A percentile compares a stretch with the other conserved stretches of the same genome.
Conservation (phyloP, 345 rosid species). For the Eucalyptus leucophloia region DNA sequence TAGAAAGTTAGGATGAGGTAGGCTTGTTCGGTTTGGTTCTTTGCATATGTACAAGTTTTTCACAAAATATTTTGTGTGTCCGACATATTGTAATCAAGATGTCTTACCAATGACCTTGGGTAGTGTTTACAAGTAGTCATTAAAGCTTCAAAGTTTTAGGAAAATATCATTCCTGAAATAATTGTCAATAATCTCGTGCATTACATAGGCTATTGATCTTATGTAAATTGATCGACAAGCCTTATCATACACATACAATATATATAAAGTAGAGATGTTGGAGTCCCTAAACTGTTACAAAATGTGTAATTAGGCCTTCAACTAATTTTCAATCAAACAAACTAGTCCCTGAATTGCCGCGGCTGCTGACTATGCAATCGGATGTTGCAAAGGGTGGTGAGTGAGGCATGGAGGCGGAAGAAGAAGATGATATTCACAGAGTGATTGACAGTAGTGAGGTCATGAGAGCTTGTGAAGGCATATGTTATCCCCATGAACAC, state of each 20-base stretch:
- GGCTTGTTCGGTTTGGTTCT: neutral
- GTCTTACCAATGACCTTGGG: neutral
- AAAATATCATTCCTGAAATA: neutral
- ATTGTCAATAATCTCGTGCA: too few relatives aligned
- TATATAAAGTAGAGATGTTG: neutral
- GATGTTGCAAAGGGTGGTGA: neutral
- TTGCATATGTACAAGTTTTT: neutral
- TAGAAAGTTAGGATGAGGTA: too few relatives aligned
- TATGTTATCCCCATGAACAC: too few relatives aligned
- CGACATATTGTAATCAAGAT: neutral
- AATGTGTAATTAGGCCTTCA: neutral
- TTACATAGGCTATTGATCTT: neutral
- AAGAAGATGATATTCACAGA: too few relatives aligned
- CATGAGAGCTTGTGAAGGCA: too few relatives aligned
- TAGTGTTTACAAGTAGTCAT: neutral
- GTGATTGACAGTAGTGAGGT: too few relatives aligned
- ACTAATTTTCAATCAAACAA: too few relatives aligned
- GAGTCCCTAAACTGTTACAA: neutral
- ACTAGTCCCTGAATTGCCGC: neutral
- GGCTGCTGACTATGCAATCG: neutral
- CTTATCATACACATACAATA: neutral
- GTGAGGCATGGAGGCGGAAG: too few relatives aligned
- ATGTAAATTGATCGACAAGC: too few relatives aligned
- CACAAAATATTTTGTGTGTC: neutral
- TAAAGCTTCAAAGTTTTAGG: neutral